Percentiles rank a stretch among this genome's conserved stretches.
Evolutionary conservation across 106 monocot species (phyloP).

Genomic region (Allium cepa): DNA sequence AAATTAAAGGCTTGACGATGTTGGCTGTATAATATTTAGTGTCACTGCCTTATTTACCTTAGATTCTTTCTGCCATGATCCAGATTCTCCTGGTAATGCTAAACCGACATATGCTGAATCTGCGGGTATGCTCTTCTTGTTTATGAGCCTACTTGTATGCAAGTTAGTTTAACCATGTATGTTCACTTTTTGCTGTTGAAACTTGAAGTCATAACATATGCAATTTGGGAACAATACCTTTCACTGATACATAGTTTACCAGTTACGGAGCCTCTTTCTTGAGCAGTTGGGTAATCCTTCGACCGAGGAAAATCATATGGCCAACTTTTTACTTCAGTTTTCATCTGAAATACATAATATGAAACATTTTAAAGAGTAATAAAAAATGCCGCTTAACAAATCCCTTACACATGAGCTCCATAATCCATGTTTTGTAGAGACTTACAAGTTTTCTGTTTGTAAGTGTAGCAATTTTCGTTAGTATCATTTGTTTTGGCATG

Average conservation of each 20-base stretch:
- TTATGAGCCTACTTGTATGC: slow-evolving; percentile 18
- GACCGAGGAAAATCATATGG: slow-evolving; percentile 65
- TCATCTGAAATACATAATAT: slow-evolving; percentile 17
- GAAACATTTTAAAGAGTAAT: too few species aligned
- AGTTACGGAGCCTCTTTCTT: slow-evolving; percentile 54
- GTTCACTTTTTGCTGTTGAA: too few species aligned
- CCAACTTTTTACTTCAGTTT: slow-evolving; percentile 46
- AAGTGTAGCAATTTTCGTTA: too few species aligned
- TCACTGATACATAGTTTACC: slow-evolving; percentile 52
- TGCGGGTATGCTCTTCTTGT: slow-evolving; percentile 23
- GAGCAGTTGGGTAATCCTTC: slow-evolving; percentile 32
- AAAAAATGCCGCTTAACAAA: too few species aligned
- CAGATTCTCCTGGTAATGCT: slow-evolving; percentile 61
- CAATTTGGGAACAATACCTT: slow-evolving; percentile 22
- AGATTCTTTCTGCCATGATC: slow-evolving; percentile 80
- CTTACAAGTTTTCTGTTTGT: too few species aligned
- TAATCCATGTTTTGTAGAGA: too few species aligned
- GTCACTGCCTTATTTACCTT: slow-evolving; percentile 26
- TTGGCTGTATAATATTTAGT: not conserved
- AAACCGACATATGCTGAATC: slow-evolving; percentile 47
- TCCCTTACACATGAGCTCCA: too few species aligned
- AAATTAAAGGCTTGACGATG: not conserved
- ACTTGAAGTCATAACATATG: too few species aligned
- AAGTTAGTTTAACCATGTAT: too few species aligned
- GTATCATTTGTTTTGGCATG: too few species aligned